Base-by-base conservation (phyloP, 108 stramenopile species). In the Skeletonema menzelii region DNA sequence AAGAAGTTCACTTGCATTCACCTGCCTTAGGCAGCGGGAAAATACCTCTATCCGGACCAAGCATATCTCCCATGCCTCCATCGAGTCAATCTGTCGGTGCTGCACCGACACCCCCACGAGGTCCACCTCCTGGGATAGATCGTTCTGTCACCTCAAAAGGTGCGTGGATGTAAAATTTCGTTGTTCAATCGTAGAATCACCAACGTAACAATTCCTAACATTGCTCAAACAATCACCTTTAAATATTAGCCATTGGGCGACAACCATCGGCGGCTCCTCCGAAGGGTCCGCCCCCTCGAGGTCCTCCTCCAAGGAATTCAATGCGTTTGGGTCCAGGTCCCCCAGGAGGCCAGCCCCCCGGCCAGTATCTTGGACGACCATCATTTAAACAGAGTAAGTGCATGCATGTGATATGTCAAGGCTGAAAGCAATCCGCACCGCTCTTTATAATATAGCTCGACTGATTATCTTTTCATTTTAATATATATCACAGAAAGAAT, bases 281-380 rank as follows among this genome's bases (percentile, higher is more conserved):
- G 35, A 68, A 80, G 37, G 82, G 79, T 3, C 80, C 84, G 19
- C 82, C 84, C 24, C 84, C 84, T 7, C 58, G 85, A 56, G 88
- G 87, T n/a, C 83, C 87, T 12, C 82, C 85, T 12, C 86, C 87
- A 32, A 56, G 76, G 8, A 81, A 76, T 13, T 79, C 86, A 0
- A 79, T 77, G 26, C 83, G 81, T 17, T 59, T 69, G 10, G 79
- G 79, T 30, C 76, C 82, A 22, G 76, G 77, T 35, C 32, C 46
- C 26, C 32, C 37, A 31, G 66, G 69, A 10, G 70, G 47, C 13
- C 49, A 46, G 24, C 64, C 72, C 26, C 67, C 73, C 8, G 67
- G 73, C 1, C 63, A 65, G 10, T 80, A 64, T 47, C 57, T 69
- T 11, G 69, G 73, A 26, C 73, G 69, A 12, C 61, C 61, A 75